These are phyloP conservation scores for Colletotrichum magnum DNA, from an alignment of 2,329 filamentous ascomycete genomes.

Conservation along the genomic window DNA sequence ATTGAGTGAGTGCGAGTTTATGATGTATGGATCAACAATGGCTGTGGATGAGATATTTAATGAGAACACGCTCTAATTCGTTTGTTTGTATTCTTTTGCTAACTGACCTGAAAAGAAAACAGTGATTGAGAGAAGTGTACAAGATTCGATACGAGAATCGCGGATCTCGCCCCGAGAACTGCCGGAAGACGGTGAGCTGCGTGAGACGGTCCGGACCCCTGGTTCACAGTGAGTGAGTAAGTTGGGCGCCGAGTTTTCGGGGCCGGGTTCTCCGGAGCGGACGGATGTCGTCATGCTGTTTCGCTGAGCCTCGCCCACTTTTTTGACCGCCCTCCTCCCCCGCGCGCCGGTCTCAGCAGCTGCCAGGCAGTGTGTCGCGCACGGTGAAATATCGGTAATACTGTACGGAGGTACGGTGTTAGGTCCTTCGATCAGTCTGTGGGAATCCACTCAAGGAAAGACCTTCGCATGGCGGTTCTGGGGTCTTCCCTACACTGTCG, in stretches of 20 bases:
- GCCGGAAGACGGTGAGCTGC: background rate
- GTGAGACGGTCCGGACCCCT: constrained; percentile 17
- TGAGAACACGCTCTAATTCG: background rate
- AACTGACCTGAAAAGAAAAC: too few species aligned
- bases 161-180: background rate
- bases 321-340: background rate
- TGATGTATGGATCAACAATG: background rate
- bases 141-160: background rate
- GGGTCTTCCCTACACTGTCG: too few species aligned
- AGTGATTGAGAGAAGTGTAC: too few species aligned
- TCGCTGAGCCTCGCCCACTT: constrained; percentile 5
- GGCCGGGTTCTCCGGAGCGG: constrained; percentile 36
- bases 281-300: constrained; percentile 36
- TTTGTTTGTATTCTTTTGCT: too few species aligned
- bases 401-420: constrained; percentile 1
- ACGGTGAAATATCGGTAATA: background rate
- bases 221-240: background rate
- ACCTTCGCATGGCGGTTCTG: too few species aligned
- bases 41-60: background rate
- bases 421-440: background rate
- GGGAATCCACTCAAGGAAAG: too few species aligned
- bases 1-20: background rate
- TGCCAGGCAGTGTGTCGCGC: background rate
- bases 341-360: background rate
- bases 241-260: constrained; percentile 33